Base-by-base conservation (phyloP, 2,329 filamentous ascomycete species). In the Trichoderma simmonsii region DNA sequence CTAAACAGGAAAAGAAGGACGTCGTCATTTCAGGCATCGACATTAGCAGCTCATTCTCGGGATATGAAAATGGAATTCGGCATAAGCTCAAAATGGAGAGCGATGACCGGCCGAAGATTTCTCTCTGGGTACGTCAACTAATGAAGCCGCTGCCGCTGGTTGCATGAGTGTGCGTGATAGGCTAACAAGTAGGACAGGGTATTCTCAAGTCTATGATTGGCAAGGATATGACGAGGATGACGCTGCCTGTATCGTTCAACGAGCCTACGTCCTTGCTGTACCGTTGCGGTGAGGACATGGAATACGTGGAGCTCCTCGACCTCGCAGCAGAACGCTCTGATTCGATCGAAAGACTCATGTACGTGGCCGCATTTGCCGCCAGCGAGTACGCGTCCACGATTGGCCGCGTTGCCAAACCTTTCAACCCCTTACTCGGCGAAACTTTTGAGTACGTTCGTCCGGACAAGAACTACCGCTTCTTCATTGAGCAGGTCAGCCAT, bases 201-300 rank as follows among this genome's bases (percentile, higher is more conserved):
- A 98, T 99, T 76, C 85, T 99, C 74, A 99, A 98, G 84, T 98
- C 95, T 26, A 98, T 99, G 96, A 97, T 99, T 82, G 96, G 96
- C 74, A 98, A 99, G 81, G 96, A 99, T 79, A 98, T 99, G 96
- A 98, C 96, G 48, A 98, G 97, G 85, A 99, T 99, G 95, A 98
- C 96, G 0, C 85, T 99, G 24, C 96, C 96, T 0, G 96, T 99
- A 2, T 97, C 96, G 0, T 98, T 99, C 85, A 99, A 99, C 82
- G 96, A 99, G 82, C 96, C 96, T 0, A 99, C 96, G 0, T 98
- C 96, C 6, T 85, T 99, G 14, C 87, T 99, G 9, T 96, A 98
- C 81, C 93, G 96, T 79, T 95, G 97, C 57, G 94, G 93, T 6
- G 96, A 99, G 83, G 96, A 99, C 79, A 95, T 99, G 93, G 96